phyloP scores from a whole-genome alignment of 192 early-diverging fungal species.

The Spizellomyces sp. region DNA sequence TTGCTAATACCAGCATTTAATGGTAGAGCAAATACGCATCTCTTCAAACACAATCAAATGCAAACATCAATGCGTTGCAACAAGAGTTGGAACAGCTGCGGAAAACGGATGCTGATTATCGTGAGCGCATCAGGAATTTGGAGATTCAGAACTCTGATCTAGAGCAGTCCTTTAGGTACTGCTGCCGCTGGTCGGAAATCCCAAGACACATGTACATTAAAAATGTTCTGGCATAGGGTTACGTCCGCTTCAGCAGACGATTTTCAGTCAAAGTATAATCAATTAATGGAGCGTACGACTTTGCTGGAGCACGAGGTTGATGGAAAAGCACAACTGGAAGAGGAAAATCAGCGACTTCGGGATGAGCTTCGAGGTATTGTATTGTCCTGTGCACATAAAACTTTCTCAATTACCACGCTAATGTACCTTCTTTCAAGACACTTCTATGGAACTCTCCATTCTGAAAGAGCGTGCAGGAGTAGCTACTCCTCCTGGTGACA shows the following conservation, averaged over 20 bases:
- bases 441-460: too few species aligned
- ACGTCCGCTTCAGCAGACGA: background rate
- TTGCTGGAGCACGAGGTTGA: conserved; percentile 17
- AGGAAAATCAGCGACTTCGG: background rate
- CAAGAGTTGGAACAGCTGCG: conserved; percentile 9
- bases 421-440: too few species aligned
- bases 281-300: conserved; percentile 1
- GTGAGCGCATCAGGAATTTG: background rate
- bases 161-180: background rate
- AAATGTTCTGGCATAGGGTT: background rate
- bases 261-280: background rate
- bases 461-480: too few species aligned
- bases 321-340: background rate
- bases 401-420: too few species aligned
- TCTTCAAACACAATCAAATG: conserved; percentile 2
- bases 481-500: too few species aligned
- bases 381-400: too few species aligned
- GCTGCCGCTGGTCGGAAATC: background rate
- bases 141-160: conserved; percentile 3
- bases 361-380: conserved; percentile 9
- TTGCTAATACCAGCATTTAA: background rate
- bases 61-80: conserved; percentile 1
- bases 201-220: background rate
- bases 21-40: background rate
- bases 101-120: background rate